Base-by-base conservation (phyloP, 2,329 filamentous ascomycete genomes). In the Aspergillus tubingensis region DNA sequence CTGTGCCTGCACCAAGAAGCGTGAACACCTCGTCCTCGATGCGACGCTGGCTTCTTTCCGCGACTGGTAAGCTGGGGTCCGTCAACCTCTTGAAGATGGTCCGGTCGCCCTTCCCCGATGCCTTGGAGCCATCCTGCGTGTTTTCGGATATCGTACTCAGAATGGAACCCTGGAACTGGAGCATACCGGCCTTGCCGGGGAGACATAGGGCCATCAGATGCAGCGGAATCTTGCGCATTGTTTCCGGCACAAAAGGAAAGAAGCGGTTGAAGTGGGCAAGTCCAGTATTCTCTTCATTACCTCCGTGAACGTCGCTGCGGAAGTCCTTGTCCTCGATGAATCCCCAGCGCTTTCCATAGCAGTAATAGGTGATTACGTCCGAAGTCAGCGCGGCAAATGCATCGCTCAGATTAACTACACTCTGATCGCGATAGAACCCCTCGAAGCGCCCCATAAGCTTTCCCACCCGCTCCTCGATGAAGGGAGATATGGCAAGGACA, bases 21-120 rank as follows among this genome's bases (percentile, higher is more conserved):
- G 70, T 58, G 3, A 70, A 64, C 7, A 69, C 67, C 48, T 77
- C 75, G 53, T 75, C 72, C 19, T 70, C 63, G 8, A 77, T 52
- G 0, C 74, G 69, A 59, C 69, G 66, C 5, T 68, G 50, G 0
- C 62, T 73, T 47, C 76, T 77, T 53, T 82, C 79, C 4, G 76
- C 64, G 0, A 62, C 67, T 10, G 69, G 75, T 19, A 82, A 52
- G 1, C 70, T 61, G 1, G 74, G 74, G 36, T 76, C 72, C 3
- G 74, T 58, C 38, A 78, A 36, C 5, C 69, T 68, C 23, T 74
- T 50, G 74, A 73, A 62, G 64, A 77, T 64, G 25, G 61, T 70
- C 19, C 36, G 8, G 60, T 36, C 25, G 58, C 17, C 43, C 49
- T 60, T 21, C 62, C 58, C 21, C 54, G 27, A 1, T 67, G 6